These are phyloP conservation scores for Aspergillus sp. DNA, from an alignment of 2,329 filamentous ascomycete species.

Conservation along the genomic window DNA sequence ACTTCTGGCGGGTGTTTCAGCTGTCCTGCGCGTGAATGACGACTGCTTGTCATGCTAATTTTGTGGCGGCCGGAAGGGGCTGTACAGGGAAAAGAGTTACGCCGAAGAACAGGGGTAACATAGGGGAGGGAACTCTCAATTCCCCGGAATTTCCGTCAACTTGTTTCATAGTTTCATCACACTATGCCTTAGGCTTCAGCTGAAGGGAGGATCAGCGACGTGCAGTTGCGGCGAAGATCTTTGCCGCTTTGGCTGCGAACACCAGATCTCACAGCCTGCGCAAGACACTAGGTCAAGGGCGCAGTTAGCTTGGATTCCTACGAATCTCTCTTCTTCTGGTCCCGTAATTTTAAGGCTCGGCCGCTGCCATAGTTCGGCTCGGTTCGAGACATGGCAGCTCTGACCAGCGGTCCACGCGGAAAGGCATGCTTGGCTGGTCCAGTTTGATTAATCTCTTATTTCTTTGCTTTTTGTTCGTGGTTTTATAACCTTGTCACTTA, in stretches of 20 bases:
- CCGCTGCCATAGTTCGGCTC: conserved; percentile 14
- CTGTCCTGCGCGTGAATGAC: neutral
- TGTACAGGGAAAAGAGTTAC: neutral
- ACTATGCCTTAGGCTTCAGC: neutral
- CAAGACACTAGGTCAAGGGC: neutral
- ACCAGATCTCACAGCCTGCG: conserved; percentile 2
- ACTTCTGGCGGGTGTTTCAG: conserved; percentile 10
- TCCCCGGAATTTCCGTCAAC: conserved; percentile 4
- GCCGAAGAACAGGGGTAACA: neutral
- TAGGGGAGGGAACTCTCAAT: conserved; percentile 1
- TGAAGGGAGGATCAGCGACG: conserved; percentile 16
- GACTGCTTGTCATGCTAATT: conserved; percentile 7
- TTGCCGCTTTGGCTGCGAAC: conserved; percentile 9
- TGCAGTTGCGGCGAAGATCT: conserved; percentile 6
- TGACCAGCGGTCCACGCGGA: conserved; percentile 14
- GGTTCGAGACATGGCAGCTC: conserved; percentile 18
- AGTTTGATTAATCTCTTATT: neutral
- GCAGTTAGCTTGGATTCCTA: neutral
- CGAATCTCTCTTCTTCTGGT: neutral
- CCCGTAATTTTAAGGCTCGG: conserved; percentile 7
- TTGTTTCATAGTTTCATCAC: conserved; percentile 12
- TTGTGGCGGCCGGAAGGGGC: conserved; percentile 11
- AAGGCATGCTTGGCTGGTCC: conserved; percentile 9
- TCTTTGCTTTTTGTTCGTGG: neutral
- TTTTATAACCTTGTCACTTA: neutral